phyloP scores from a whole-genome alignment of 345 rosid genomes.

The Gossypium bickii region DNA sequence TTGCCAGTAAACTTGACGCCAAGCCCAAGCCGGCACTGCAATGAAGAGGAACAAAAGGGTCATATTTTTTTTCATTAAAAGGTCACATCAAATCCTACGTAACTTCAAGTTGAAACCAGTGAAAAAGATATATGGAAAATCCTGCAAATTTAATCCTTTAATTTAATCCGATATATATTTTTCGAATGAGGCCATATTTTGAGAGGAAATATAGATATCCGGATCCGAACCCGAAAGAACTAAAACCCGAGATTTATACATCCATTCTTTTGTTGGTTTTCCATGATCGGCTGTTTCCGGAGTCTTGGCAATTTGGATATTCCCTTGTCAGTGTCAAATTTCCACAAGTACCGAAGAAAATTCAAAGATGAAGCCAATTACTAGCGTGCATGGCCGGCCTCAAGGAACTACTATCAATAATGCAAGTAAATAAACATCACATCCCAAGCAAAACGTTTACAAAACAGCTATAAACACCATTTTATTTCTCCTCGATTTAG shows the following conservation, averaged over 20 bases:
- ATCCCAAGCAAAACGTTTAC: background rate
- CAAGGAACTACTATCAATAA: background rate
- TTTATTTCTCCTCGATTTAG: background rate
- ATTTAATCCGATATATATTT: too few relatives aligned
- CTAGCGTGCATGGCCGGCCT: constrained; percentile 20
- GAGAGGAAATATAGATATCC: too few relatives aligned
- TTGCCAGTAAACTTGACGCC: background rate
- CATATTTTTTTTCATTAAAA: too few relatives aligned
- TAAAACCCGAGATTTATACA: too few relatives aligned
- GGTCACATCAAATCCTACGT: background rate
- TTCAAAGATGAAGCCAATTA: constrained; percentile 1
- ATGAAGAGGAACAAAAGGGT: background rate
- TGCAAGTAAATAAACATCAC: background rate
- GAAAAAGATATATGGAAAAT: background rate
- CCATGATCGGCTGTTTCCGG: constrained; percentile 4
- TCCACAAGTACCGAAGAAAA: background rate
- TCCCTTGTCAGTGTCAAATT: background rate
- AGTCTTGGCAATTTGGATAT: background rate
- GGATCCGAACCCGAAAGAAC: background rate
- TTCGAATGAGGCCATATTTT: too few relatives aligned
- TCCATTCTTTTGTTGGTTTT: background rate
- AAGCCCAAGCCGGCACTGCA: background rate
- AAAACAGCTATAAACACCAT: background rate
- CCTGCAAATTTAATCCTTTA: too few relatives aligned
- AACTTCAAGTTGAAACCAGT: background rate